phyloP scores from a whole-genome alignment of 1,139 yeast species.

The Pneumocystis murina region DNA sequence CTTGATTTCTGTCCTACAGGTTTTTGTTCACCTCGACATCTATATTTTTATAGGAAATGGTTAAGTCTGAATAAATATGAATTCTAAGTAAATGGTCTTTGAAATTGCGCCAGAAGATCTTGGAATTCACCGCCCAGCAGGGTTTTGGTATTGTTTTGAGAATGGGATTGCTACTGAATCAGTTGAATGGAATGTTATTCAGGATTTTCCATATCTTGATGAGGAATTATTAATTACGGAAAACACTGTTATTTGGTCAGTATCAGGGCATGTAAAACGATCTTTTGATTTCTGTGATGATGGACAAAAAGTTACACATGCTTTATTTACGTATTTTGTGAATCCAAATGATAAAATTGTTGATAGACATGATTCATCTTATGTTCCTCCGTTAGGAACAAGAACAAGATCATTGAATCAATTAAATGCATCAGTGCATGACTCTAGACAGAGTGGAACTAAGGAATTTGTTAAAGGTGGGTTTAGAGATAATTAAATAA shows the following conservation, averaged over 20 bases:
- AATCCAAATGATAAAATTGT: constrained; percentile 2
- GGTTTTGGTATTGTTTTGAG: not conserved
- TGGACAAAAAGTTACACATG: constrained; percentile 6
- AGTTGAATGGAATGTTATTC: not conserved
- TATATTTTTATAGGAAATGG: not conserved
- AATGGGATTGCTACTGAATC: not conserved
- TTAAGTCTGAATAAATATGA: not conserved
- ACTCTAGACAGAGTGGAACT: constrained; percentile 4
- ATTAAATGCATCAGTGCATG: constrained; percentile 2
- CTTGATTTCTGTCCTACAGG: no score
- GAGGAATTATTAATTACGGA: constrained; percentile 8
- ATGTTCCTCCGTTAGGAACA: not conserved
- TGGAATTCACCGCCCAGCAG: not conserved
- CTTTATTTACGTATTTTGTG: constrained; percentile 7
- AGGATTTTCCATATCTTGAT: not conserved
- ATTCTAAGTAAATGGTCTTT: not conserved
- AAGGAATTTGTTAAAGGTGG: not conserved
- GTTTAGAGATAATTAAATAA: not conserved
- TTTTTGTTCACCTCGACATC: not conserved
- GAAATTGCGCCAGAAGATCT: not conserved
- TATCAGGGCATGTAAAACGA: constrained; percentile 2
- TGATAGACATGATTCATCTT: not conserved
- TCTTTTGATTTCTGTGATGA: constrained; percentile 7
- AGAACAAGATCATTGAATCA: not conserved
- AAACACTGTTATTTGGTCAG: constrained; percentile 7